Base-by-base conservation (phyloP, 345 rosid genomes). In the Murraya koenigii region DNA sequence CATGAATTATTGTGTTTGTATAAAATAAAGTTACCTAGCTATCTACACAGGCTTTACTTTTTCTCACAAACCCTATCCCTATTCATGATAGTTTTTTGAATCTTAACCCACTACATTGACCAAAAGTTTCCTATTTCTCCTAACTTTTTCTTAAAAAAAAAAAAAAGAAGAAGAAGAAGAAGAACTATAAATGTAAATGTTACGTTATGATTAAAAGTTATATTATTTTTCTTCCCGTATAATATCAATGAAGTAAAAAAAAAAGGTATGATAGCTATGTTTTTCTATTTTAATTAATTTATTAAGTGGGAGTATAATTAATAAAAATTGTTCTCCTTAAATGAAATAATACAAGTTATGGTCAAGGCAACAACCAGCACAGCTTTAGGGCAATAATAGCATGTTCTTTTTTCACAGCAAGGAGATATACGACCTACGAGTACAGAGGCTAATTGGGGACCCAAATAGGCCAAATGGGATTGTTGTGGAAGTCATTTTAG, bases 281-380 rank as follows among this genome's bases (percentile, higher is more conserved):
- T 44, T 17, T 44, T 44, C 49, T 3, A 44, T 44, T 44, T 44
- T 3, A 44, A 44, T 11, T 44, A 44, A 11, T 44, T 44, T 44
- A 13, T 11, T 10, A 13, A 44, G 17, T 11, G 17, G 17, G 49
- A 44, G 49, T 44, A 44, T 44, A 44, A 44, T 44, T 44, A 13
- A 44, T 44, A 44, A 44, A 44, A 6, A 61, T 41, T 77, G 85
- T 66, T 69, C 74, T 80, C 71, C 30, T 25, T n/a, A 7, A 56
- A 65, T 81, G 78, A 79, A 79, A 80, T 77, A 71, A 71, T 8
- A 78, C 47, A 63, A 58, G 77, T 49, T 77, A 67, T 69, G 77
- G 75, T 68, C 69, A 78, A 78, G 79, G 87, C 58, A 82, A 75
- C 80, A 22, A 72, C 84, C 78, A 69, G 75, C 82, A 80, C 22